These are phyloP conservation scores for Coelastrella sp. DNA, from an alignment of 139 green algal species.

Conservation along the genomic window DNA sequence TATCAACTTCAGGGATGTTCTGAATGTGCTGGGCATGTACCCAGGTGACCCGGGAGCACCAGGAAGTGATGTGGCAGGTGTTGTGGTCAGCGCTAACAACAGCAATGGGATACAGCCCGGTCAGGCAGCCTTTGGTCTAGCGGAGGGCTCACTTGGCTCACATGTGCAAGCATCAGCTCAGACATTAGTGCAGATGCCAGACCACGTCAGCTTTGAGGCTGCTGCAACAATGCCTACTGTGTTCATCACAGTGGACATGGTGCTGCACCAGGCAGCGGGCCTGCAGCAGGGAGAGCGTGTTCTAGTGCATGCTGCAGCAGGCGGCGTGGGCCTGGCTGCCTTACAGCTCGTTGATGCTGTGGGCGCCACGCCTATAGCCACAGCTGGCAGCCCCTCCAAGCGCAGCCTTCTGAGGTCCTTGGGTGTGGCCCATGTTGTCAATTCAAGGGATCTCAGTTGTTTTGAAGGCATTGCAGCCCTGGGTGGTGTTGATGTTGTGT, in stretches of 20 bases:
- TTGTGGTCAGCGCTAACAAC: conserved; percentile 53
- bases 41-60: conserved; percentile 88
- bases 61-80: conserved; percentile 68
- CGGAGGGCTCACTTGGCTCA: conserved; percentile 78
- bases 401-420: conserved; percentile 72
- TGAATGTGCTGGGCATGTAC: conserved; percentile 91
- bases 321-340: conserved; percentile 86
- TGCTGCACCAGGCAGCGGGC: conserved; percentile 64
- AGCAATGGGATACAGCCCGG: conserved; percentile 54
- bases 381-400: conserved; percentile 81
- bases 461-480: conserved; percentile 43
- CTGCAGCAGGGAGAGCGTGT: conserved; percentile 60
- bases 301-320: conserved; percentile 85
- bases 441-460: conserved; percentile 55
- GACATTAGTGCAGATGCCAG: conserved; percentile 78
- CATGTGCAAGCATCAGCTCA: conserved; percentile 70
- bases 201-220: conserved; percentile 74
- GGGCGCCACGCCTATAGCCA: conserved; percentile 66
- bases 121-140: conserved; percentile 85
- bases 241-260: conserved; percentile 83
- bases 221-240: conserved; percentile 86
- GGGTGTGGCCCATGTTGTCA: conserved; percentile 63
- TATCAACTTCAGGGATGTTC: conserved; percentile 85
- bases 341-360: conserved; percentile 66
- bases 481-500: conserved; percentile 74